Evolutionary conservation across 2,329 filamentous ascomycete species (phyloP).

Genomic region (Sporothrix variecibatus): DNA sequence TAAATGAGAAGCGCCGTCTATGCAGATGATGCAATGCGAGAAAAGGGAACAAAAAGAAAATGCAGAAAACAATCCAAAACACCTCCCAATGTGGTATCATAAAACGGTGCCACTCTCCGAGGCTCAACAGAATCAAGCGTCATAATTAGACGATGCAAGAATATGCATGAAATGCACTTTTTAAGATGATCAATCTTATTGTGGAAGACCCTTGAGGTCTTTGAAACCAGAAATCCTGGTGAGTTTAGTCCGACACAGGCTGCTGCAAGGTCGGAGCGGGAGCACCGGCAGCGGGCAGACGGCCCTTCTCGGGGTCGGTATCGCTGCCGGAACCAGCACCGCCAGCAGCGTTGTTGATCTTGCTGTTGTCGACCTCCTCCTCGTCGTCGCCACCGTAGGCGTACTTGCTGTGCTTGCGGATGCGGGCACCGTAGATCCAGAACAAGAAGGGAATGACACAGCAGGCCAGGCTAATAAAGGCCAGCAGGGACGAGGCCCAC

Average conservation of each 20-base stretch:
- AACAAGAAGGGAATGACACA: slow-evolving; percentile 83
- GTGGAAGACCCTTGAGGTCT: no score
- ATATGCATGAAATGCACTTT: not conserved
- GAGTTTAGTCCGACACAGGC: not conserved
- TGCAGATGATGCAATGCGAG: not conserved
- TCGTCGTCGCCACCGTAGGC: slow-evolving; percentile 67
- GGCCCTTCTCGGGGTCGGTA: slow-evolving; percentile 25
- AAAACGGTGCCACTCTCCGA: slow-evolving; percentile 8
- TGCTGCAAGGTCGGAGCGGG: not conserved
- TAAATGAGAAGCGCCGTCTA: not conserved
- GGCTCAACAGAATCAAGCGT: not conserved
- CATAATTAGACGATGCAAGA: not conserved
- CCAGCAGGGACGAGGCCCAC: slow-evolving; percentile 74
- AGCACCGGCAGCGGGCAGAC: not conserved
- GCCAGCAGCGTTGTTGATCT: not conserved
- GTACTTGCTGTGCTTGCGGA: slow-evolving; percentile 69
- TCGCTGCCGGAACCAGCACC: slow-evolving; percentile 10
- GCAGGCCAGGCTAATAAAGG: slow-evolving; percentile 73
- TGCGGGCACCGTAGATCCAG: slow-evolving; percentile 72
- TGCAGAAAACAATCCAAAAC: not conserved
- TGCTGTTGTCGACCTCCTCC: slow-evolving; percentile 32
- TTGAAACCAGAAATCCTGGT: no score
- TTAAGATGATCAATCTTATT: not conserved
- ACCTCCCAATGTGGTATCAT: slow-evolving; percentile 11
- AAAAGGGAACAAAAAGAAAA: not conserved